phyloP scores from a whole-genome alignment of 768 basidiomycete genomes.

The Mycena chlorophos region DNA sequence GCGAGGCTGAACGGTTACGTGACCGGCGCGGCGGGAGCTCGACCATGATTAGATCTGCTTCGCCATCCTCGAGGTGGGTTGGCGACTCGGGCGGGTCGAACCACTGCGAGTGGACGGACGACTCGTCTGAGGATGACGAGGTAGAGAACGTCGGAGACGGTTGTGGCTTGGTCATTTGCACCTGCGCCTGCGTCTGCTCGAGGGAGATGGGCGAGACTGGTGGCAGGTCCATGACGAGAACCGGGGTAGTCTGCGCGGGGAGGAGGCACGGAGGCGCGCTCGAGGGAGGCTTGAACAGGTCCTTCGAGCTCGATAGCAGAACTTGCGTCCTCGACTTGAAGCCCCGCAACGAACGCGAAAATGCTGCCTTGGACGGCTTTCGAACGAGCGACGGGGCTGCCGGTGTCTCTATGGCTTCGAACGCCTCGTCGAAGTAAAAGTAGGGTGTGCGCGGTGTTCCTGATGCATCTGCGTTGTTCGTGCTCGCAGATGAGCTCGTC shows the following conservation, averaged over 20 bases:
- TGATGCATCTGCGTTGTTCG: background rate
- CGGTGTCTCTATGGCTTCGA: background rate
- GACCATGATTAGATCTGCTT: background rate
- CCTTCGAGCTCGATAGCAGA: no score
- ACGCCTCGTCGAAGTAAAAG: slow-evolving; percentile 20
- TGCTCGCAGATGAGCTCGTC: background rate
- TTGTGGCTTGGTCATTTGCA: background rate
- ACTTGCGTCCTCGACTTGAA: background rate
- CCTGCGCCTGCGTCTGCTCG: background rate
- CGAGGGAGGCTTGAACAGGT: no score
- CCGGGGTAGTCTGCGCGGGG: no score
- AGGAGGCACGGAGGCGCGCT: no score
- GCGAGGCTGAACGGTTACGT: slow-evolving; percentile 10
- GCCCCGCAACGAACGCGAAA: slow-evolving; percentile 12
- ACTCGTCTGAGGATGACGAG: slow-evolving; percentile 3
- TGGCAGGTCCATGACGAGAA: background rate
- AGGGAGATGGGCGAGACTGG: background rate
- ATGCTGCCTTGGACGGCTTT: background rate
- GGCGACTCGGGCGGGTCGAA: slow-evolving; percentile 7
- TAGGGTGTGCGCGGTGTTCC: slow-evolving; percentile 13
- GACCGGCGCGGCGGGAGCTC: background rate
- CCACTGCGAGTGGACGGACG: slow-evolving; percentile 13
- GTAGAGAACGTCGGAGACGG: background rate
- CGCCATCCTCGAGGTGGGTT: background rate
- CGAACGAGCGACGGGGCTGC: background rate